Base-by-base conservation (phyloP, 192 early-diverging fungal genomes). In the Pilobolus umbonatus region DNA sequence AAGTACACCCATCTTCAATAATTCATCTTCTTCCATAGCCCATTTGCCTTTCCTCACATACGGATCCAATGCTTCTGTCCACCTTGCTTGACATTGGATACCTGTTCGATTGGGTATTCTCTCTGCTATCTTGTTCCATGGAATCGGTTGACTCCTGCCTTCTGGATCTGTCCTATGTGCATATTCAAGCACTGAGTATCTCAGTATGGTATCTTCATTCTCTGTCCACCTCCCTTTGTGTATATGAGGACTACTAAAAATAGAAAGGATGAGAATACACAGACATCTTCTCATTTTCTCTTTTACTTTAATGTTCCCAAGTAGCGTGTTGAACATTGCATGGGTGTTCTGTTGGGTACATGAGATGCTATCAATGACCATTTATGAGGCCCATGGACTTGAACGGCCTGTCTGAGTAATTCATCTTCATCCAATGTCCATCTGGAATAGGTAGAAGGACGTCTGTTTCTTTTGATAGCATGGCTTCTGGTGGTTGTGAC, bases 61-160 rank as follows among this genome's bases (percentile, higher is more conserved):
- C 5, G 81, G 81, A 50, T 83, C 78, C 10, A 83, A 39, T 1
- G 81, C 81, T 61, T 83, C 81, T 11, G 78, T 77, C 76, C 75
- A 83, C 8, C 81, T 72, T 29, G 81, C 81, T 48, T 83, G 81
- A 19, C 78, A 80, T 47, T 83, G 81, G 38, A 83, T 79, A 1
- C 81, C 81, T 3, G 78, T 78, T 45, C 81, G 48, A 31, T 78
- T 75, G 5, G 76, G 76, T 21, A 79, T 75, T 21, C 68, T 62
- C 17, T 67, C 53, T 0, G 75, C 75, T 42, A 77, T 74, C 45
- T 67, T 65, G 34, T 77, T 77, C 75, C 75, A 77, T 6, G 75
- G 75, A 22, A 77, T 71, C 0, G 75, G 67, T 57, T 61, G 61
- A 31, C 36, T 28, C 8, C 42, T 17, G 29, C 68, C 65, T 68